A percentile compares a stretch with the other conserved stretches of the same genome.
These are phyloP conservation scores for Zymoseptoria brevis DNA, from an alignment of 2,329 filamentous ascomycete genomes.

Conservation along the genomic window DNA sequence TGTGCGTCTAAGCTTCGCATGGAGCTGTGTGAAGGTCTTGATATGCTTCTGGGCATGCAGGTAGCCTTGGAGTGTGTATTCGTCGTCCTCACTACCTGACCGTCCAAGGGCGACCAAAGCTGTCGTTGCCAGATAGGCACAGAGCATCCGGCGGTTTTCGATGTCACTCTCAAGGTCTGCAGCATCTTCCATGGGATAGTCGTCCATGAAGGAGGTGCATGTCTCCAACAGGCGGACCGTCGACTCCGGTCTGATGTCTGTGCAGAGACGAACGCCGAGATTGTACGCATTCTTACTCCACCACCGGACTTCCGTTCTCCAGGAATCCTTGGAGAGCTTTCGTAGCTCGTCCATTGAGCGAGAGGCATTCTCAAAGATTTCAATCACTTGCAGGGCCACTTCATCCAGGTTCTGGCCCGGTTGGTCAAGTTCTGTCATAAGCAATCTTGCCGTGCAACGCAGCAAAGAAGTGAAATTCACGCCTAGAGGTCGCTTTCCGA, in stretches of 20 bases:
- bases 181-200: slow-evolving; percentile 13
- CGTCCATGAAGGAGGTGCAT: slow-evolving; percentile 32
- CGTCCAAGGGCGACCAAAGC: slow-evolving; percentile 43
- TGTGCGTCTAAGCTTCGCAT: slow-evolving; percentile 31
- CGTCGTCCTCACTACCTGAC: slow-evolving; percentile 34
- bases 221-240: slow-evolving; percentile 48
- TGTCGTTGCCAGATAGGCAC: slow-evolving; percentile 56
- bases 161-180: slow-evolving; percentile 26
- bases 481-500: slow-evolving; percentile 46
- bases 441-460: slow-evolving; percentile 45
- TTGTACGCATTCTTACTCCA: slow-evolving; percentile 80
- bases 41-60: slow-evolving; percentile 53
- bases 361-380: slow-evolving; percentile 45
- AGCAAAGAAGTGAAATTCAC: slow-evolving; percentile 58
- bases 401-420: slow-evolving; percentile 21
- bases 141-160: slow-evolving; percentile 55
- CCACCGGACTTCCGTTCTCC: slow-evolving; percentile 64
- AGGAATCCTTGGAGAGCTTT: slow-evolving; percentile 32
- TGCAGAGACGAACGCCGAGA: slow-evolving; percentile 56
- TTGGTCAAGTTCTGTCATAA: slow-evolving; percentile 37
- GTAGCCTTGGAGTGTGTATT: slow-evolving; percentile 54
- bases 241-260: slow-evolving; percentile 48
- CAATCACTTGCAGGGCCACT: slow-evolving; percentile 45
- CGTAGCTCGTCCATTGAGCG: slow-evolving; percentile 38
- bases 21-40: slow-evolving; percentile 43